Evolutionary conservation across 2,329 filamentous ascomycete genomes (phyloP).

Genomic region (Myriangium duriaei): DNA sequence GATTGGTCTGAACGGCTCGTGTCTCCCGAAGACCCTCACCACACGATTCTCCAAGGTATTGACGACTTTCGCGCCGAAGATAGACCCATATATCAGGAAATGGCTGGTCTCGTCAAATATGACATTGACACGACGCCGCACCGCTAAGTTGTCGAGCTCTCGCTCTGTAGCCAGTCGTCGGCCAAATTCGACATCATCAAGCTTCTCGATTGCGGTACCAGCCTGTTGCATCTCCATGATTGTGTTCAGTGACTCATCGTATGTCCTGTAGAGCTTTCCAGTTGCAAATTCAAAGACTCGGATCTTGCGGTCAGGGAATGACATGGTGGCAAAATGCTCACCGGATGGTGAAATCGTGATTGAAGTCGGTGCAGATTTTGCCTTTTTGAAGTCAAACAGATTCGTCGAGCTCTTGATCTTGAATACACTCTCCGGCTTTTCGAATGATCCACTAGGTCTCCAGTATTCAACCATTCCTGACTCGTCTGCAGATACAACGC

Average conservation of each 20-base stretch:
- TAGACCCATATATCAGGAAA: slow-evolving; percentile 87
- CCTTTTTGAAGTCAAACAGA: slow-evolving; percentile 92
- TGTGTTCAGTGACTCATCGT: slow-evolving; percentile 84
- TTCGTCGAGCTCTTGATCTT: slow-evolving; percentile 87
- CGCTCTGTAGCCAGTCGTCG: slow-evolving; percentile 74
- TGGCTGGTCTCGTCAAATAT: slow-evolving; percentile 93
- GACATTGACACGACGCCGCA: slow-evolving; percentile 65
- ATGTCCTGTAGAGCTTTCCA: slow-evolving; percentile 79
- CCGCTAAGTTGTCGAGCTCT: slow-evolving; percentile 60
- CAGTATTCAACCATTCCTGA: slow-evolving; percentile 96
- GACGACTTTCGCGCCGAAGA: slow-evolving; percentile 85
- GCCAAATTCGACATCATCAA: slow-evolving; percentile 88
- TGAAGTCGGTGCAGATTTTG: slow-evolving; percentile 71
- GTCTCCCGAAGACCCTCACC: slow-evolving; percentile 78
- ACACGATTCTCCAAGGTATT: slow-evolving; percentile 92
- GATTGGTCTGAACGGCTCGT: slow-evolving; percentile 75
- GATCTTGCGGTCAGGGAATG: slow-evolving; percentile 85
- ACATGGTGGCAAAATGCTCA: slow-evolving; percentile 75
- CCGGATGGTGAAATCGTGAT: slow-evolving; percentile 79
- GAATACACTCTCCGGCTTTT: slow-evolving; percentile 87
- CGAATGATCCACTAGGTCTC: slow-evolving; percentile 66
- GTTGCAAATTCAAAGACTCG: slow-evolving; percentile 86
- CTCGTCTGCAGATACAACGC: slow-evolving; percentile 79
- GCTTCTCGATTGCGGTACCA: slow-evolving; percentile 65
- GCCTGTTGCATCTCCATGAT: slow-evolving; percentile 92